These are phyloP conservation scores for Aspergillus jensenii DNA, from an alignment of 2,329 filamentous ascomycete genomes.

Conservation along the genomic window DNA sequence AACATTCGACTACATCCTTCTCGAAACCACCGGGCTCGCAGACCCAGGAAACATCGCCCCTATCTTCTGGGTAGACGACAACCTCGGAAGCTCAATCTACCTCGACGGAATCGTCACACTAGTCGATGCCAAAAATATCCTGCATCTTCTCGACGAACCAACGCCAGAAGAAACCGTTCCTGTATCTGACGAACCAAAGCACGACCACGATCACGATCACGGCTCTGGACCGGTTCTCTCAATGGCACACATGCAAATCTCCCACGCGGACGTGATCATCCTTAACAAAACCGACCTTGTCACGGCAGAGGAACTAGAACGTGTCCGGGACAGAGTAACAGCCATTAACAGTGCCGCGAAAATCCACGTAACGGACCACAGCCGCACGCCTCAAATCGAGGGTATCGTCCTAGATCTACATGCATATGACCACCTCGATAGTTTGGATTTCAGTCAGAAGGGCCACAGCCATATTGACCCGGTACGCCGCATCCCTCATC, in stretches of 20 bases:
- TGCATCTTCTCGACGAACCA: constrained; percentile 74
- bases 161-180: constrained; percentile 37
- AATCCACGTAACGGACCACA: constrained; percentile 77
- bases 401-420: constrained; percentile 86
- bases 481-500: constrained; percentile 50
- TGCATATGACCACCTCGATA: constrained; percentile 81
- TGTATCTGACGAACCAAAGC: constrained; percentile 38
- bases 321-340: constrained; percentile 68
- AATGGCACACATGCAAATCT: constrained; percentile 93
- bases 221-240: constrained; percentile 70
- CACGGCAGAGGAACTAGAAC: constrained; percentile 64
- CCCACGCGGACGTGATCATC: constrained; percentile 90
- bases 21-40: constrained; percentile 93
- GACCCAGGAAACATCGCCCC: constrained; percentile 95
- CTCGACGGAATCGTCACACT: constrained; percentile 95
- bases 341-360: constrained; percentile 90
- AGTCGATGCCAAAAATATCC: constrained; percentile 91
- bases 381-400: constrained; percentile 76
- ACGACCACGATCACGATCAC: constrained; percentile 38
- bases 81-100: constrained; percentile 91
- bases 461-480: constrained; percentile 91
- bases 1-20: constrained; percentile 93
- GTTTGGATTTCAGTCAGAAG: constrained; percentile 68
- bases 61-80: constrained; percentile 96
- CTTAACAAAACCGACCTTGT: constrained; percentile 94